A percentile compares a stretch with the other conserved stretches of the same genome.
Evolutionary conservation across 2,329 filamentous ascomycete genomes (phyloP).

Genomic region (Laburnicola sp.): DNA sequence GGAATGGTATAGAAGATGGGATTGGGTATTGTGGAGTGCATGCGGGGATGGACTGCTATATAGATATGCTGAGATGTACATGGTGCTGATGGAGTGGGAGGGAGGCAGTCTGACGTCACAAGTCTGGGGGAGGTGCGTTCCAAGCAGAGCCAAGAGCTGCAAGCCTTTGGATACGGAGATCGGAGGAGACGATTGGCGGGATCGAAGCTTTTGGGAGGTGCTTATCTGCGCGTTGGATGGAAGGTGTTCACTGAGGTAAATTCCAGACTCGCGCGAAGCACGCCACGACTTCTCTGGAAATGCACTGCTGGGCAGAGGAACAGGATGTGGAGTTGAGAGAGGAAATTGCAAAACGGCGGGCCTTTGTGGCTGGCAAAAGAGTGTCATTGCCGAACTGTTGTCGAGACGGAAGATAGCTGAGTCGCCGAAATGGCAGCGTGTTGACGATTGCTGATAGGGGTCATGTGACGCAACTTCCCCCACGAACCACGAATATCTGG

Average conservation of each 20-base stretch:
- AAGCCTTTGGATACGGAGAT: background rate
- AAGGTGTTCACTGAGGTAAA: no score
- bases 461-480: slow-evolving; percentile 27
- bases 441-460: slow-evolving; percentile 43
- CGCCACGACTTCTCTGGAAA: no score
- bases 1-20: background rate
- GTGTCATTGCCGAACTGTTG: slow-evolving; percentile 4
- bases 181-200: slow-evolving; percentile 2
- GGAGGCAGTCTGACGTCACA: slow-evolving; percentile 39
- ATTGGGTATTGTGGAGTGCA: background rate
- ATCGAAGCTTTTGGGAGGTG: background rate
- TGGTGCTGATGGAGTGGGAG: background rate
- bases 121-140: slow-evolving; percentile 15
- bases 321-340: no score
- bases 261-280: no score
- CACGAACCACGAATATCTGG: slow-evolving; percentile 20
- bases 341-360: background rate
- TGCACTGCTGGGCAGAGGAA: background rate
- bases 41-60: background rate
- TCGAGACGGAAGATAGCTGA: slow-evolving; percentile 29
- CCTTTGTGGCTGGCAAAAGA: slow-evolving; percentile 15
- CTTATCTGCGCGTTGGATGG: background rate
- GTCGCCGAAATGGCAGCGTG: slow-evolving; percentile 21
- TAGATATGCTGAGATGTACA: background rate
- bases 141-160: background rate